Evolutionary conservation across 257 asterid genomes (phyloP).

Genomic region (Nicotiana noctiflora): DNA sequence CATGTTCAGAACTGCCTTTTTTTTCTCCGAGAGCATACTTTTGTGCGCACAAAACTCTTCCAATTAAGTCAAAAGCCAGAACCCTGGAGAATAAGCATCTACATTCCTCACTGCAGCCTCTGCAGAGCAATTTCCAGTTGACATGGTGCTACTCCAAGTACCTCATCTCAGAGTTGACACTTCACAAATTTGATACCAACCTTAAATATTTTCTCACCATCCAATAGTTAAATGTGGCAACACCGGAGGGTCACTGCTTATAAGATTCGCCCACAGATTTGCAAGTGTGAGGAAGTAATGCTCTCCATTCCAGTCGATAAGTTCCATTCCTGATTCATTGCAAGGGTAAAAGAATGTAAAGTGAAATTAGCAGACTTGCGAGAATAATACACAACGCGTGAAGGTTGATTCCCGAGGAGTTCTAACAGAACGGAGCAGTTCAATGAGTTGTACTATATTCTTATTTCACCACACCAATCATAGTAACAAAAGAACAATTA

Average conservation of each 20-base stretch:
- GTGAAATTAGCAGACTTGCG: background rate
- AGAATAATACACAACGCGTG: background rate
- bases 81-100: background rate
- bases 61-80: background rate
- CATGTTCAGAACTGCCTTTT: background rate
- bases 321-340: constrained; percentile 45
- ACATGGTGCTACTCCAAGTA: background rate
- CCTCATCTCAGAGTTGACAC: background rate
- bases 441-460: background rate
- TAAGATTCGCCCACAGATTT: constrained; percentile 61
- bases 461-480: background rate
- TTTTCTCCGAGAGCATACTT: background rate
- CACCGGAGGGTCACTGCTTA: constrained; percentile 49
- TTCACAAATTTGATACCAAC: background rate
- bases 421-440: background rate
- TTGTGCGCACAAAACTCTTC: background rate
- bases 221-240: constrained; percentile 39
- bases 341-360: background rate
- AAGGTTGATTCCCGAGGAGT: background rate
- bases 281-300: constrained; percentile 58
- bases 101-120: background rate
- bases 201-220: constrained; percentile 8
- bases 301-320: constrained; percentile 49
- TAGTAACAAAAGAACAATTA: background rate
- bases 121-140: background rate